These are phyloP conservation scores for Taxawa tesnikishii DNA, from an alignment of 2,329 filamentous ascomycete species.

Conservation along the genomic window DNA sequence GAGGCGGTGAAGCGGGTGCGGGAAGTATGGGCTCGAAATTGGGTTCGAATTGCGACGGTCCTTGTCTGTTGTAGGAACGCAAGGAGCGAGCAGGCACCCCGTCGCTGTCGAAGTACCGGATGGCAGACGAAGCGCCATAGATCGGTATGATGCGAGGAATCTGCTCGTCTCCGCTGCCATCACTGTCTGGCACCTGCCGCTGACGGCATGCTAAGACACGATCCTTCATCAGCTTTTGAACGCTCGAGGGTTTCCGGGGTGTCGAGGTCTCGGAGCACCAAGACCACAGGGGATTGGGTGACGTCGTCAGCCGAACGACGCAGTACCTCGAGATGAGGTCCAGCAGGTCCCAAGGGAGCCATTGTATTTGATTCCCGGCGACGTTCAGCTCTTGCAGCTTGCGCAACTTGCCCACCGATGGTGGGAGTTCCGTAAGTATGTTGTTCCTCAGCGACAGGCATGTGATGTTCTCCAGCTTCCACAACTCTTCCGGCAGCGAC, in stretches of 20 bases:
- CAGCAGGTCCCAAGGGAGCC: slow-evolving; percentile 52
- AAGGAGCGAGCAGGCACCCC: slow-evolving; percentile 11
- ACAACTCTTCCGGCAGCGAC: slow-evolving; percentile 47
- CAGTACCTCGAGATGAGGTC: slow-evolving; percentile 37
- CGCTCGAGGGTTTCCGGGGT: slow-evolving; percentile 11
- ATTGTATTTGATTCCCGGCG: slow-evolving; percentile 49
- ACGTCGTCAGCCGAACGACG: slow-evolving; percentile 42
- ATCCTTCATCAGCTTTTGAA: too few species aligned
- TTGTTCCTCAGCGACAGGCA: slow-evolving; percentile 57
- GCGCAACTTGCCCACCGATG: slow-evolving; percentile 43
- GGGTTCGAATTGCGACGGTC: slow-evolving; percentile 2
- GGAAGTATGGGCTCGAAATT: slow-evolving; percentile 4
- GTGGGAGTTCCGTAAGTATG: slow-evolving; percentile 46
- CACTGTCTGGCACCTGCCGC: slow-evolving; percentile 9
- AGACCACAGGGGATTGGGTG: slow-evolving; percentile 48
- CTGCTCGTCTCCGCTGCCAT: slow-evolving; percentile 11
- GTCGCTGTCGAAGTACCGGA: slow-evolving; percentile 16
- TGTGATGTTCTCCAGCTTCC: slow-evolving; percentile 48
- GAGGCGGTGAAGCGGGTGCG: slow-evolving; percentile 2
- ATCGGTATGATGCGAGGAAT: slow-evolving; percentile 11
- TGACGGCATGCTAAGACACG: too few species aligned
- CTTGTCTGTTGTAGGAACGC: too few species aligned
- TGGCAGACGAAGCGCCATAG: slow-evolving; percentile 15
- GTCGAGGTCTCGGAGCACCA: slow-evolving; percentile 10
- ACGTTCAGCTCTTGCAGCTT: slow-evolving; percentile 54